Conservation (phyloP, 345 rosid genomes). For the Isatis tinctoria region DNA sequence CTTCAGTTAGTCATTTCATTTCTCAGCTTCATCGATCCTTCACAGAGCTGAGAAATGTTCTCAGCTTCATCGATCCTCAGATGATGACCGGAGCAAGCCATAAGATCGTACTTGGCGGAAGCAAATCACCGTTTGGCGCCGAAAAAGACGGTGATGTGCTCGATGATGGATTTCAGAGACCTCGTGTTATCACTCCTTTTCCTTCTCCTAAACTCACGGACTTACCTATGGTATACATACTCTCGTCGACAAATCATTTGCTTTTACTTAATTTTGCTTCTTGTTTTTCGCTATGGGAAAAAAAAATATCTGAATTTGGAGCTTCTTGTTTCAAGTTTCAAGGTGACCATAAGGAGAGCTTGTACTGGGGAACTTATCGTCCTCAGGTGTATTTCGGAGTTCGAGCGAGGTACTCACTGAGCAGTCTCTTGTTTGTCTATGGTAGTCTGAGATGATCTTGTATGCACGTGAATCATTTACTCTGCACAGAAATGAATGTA, state of each 20-base stretch:
- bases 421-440: neutral
- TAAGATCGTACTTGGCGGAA: slow-evolving; percentile 44
- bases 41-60: neutral
- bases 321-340: slow-evolving; percentile 49
- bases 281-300: neutral
- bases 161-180: slow-evolving; percentile 32
- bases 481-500: neutral
- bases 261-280: neutral
- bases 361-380: slow-evolving; percentile 91
- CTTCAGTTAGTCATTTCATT: neutral
- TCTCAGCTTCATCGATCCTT: slow-evolving; percentile 1
- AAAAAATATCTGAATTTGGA: neutral
- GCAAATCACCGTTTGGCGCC: slow-evolving; percentile 22
- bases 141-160: slow-evolving; percentile 20
- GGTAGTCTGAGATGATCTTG: neutral
- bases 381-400: slow-evolving; percentile 86
- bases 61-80: neutral
- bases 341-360: slow-evolving; percentile 79
- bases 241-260: neutral
- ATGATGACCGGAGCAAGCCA: slow-evolving; percentile 50
- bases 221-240: slow-evolving; percentile 49
- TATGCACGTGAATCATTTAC: neutral
- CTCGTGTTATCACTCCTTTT: slow-evolving; percentile 79
- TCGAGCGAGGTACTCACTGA: slow-evolving; percentile 56
- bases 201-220: slow-evolving; percentile 76